Conservation (phyloP, 176 grass and related monocot genomes). For the Microstegium vimineum region DNA sequence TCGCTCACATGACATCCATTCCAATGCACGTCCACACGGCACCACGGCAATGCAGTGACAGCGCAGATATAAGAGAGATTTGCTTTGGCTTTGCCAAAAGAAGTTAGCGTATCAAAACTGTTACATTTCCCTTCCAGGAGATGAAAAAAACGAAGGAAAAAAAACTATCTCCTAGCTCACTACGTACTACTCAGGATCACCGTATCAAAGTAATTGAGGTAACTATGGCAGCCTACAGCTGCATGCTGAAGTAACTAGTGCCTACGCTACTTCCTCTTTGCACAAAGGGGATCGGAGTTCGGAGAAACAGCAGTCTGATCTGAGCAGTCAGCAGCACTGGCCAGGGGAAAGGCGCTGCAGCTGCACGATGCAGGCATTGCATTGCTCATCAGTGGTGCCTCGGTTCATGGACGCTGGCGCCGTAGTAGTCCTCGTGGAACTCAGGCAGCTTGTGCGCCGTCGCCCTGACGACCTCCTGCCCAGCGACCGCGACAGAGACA, state of each 20-base stretch:
- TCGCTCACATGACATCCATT: no score
- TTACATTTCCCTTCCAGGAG: neutral
- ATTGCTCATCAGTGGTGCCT: slow-evolving; percentile 50
- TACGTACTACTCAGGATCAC: slow-evolving; percentile 15
- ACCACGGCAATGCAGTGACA: neutral
- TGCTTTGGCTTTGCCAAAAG: slow-evolving; percentile 1
- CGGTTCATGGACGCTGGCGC: slow-evolving; percentile 57
- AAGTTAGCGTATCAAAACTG: slow-evolving; percentile 22
- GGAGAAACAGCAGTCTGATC: neutral
- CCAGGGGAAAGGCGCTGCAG: no score
- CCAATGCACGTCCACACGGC: no score
- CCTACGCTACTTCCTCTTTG: slow-evolving; percentile 21
- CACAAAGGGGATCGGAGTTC: neutral
- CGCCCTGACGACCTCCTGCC: slow-evolving; percentile 9
- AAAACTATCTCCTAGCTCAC: neutral
- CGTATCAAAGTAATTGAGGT: neutral
- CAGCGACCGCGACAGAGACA: neutral
- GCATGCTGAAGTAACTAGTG: neutral
- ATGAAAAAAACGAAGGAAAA: neutral
- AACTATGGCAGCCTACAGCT: slow-evolving; percentile 20
- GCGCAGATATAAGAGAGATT: neutral
- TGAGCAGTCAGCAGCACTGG: neutral
- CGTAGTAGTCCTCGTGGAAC: slow-evolving; percentile 77
- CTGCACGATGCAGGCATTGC: neutral
- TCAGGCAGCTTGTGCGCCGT: slow-evolving; percentile 42